Conservation (phyloP, 345 rosid genomes). For the Pistacia integerrima region DNA sequence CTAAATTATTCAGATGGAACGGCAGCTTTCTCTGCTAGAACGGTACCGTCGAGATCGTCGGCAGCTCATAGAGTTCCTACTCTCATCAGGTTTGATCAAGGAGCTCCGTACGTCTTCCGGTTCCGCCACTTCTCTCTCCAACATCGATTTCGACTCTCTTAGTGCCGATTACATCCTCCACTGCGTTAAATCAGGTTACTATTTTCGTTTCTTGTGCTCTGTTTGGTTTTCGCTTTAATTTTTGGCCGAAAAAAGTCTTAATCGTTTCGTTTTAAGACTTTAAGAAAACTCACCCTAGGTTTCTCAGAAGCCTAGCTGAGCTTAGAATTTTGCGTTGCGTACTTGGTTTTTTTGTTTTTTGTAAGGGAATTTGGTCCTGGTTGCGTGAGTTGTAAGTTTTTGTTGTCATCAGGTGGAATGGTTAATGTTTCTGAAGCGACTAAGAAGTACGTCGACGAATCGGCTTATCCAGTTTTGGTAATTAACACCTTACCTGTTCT, state of each 20-base stretch:
- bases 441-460: slow-evolving; percentile 52
- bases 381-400: slow-evolving; percentile 2
- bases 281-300: background rate
- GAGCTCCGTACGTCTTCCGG: slow-evolving; percentile 63
- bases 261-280: too few species aligned
- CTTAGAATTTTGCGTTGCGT: slow-evolving; percentile 5
- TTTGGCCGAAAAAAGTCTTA: background rate
- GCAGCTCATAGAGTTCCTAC: slow-evolving; percentile 72
- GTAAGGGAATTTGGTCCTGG: background rate
- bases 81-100: slow-evolving; percentile 58
- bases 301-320: background rate
- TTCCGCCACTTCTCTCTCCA: slow-evolving; percentile 46
- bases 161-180: slow-evolving; percentile 74
- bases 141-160: slow-evolving; percentile 61
- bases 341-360: background rate
- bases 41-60: slow-evolving; percentile 92
- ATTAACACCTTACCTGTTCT: slow-evolving; percentile 11
- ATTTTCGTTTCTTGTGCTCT: background rate
- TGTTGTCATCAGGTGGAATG: slow-evolving; percentile 61
- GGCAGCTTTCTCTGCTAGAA: slow-evolving; percentile 41
- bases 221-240: slow-evolving; percentile 19
- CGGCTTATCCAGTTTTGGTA: slow-evolving; percentile 67
- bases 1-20: too few species aligned
- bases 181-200: slow-evolving; percentile 68
- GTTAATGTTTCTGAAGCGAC: slow-evolving; percentile 67